Base-by-base conservation (phyloP, 192 early-diverging fungal species). In the Coemansia sp. region DNA sequence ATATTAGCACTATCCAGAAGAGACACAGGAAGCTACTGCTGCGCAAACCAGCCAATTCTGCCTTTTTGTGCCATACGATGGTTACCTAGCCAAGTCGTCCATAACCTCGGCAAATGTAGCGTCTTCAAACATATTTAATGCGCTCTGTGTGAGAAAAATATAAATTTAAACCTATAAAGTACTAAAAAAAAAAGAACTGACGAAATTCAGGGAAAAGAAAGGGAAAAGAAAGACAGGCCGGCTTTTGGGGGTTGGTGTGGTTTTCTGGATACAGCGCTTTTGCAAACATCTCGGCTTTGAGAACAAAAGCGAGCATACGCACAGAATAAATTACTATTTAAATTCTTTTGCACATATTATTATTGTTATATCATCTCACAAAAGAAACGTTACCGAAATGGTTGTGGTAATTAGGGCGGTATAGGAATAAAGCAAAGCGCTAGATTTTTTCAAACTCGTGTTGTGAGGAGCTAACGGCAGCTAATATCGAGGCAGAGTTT, bases 81-180 rank as follows among this genome's bases (percentile, higher is more conserved):
- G 37, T 59, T 78, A 80, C 77, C 89, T 92, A 60, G 92, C 90
- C 65, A 97, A 73, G 80, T 97, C 95, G 83, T 95, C 92, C 32
- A 97, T 82, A 48, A 94, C 89, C 66, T 95, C 89, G 68, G 89
- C 81, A 79, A 97, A 92, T 23, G 90, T 83, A 40, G 85, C 86
- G 69, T 84, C 87, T 39, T 84, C 77, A 64, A 89, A 87, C 58
- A 88, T 86, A 79, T 78, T 81, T 41, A 56, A 47, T 44, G 39
- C 16, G 18, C 37, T 39, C 7, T 68, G 44, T 39, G 32, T 18
- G 38, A 23, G 59, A 60, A 40, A 13, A 23, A 23, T 59, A 41
- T 18, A 40, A 59, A 26, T 10, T 23, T 41, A 43, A 61, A 62
- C 10, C n/a, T 56, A 41, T 11, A 57, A 54, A 47, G 66, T 56